phyloP scores from a whole-genome alignment of 345 rosid species.

The Salix viminalis region DNA sequence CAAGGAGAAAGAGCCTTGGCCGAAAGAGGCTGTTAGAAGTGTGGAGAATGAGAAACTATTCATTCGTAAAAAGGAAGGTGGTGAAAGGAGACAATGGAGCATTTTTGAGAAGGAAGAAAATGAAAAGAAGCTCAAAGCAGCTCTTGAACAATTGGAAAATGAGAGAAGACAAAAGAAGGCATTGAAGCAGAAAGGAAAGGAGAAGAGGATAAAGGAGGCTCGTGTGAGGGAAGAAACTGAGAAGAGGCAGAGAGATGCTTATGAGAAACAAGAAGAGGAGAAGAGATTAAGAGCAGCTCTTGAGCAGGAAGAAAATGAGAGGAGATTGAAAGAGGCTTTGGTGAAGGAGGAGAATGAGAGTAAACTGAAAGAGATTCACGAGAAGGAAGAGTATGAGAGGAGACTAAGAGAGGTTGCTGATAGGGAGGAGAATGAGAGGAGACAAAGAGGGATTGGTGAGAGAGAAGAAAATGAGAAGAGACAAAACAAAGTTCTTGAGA shows the following conservation, averaged over 20 bases:
- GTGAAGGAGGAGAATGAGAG: slow-evolving; percentile 38
- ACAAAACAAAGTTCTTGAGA: slow-evolving; percentile 23
- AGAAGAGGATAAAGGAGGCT: slow-evolving; percentile 31
- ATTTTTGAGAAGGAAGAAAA: slow-evolving; percentile 5
- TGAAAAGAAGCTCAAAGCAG: neutral
- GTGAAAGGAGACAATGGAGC: neutral
- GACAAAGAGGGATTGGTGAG: slow-evolving; percentile 35
- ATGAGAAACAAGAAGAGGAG: slow-evolving; percentile 6
- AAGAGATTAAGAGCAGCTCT: neutral
- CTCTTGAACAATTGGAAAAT: slow-evolving; percentile 9
- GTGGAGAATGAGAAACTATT: slow-evolving; percentile 20
- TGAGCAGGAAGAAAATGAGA: slow-evolving; percentile 12
- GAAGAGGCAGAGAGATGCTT: neutral
- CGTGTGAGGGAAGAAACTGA: neutral
- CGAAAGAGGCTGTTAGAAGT: slow-evolving; percentile 24
- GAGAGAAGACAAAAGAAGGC: slow-evolving; percentile 23
- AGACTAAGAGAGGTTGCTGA: slow-evolving; percentile 33
- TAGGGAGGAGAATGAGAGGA: slow-evolving; percentile 39
- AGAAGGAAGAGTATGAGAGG: slow-evolving; percentile 31
- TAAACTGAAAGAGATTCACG: slow-evolving; percentile 27
- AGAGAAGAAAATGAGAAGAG: slow-evolving; percentile 38
- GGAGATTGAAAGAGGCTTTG: slow-evolving; percentile 22
- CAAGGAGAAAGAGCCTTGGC: slow-evolving; percentile 24
- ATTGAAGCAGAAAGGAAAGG: slow-evolving; percentile 34
- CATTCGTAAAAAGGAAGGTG: neutral